Base-by-base conservation (phyloP, 179 eudicot genomes). In the Spinacia oleracea region DNA sequence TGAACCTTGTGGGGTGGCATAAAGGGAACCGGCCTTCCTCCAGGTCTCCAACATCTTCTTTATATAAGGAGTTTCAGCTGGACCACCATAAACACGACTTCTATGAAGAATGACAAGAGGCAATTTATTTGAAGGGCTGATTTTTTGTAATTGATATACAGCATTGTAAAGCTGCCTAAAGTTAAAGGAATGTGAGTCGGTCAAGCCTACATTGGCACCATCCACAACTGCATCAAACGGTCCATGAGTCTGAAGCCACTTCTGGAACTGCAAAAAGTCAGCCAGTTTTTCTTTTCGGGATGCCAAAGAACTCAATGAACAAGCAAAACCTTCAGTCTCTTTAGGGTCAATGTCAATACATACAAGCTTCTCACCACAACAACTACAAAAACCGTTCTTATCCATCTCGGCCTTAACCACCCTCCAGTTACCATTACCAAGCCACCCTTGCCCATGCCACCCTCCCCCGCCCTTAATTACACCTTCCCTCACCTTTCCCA, bases 401-500 rank as follows among this genome's bases (percentile, higher is more conserved):
- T 90, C 86, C 84, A 96, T 87, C 75, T 80, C 85, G 2, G 97
- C 87, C 86, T 89, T 89, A 46, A 74, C 83, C 31, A 93, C 93
- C 63, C 74, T 86, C 98, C 98, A 96, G 46, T 88, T 83, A 78
- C 98, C 98, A 60, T 75, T 90, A 62, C 98, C 98, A 67, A 96
- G 85, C 99, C 99, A 96, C 74, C 99, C 99, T 83, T 90, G 90
- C 25, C 97, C 98, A 67, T 96, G 98, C 95, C 98, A 96, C 55
- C 99, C 98, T 25, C 99, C 99, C 25, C 99, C 99, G 43, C 97
- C 93, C 75, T 82, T 90, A 71, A 83, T 60, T 68, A 88, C 84
- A 77, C 93, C 98, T 81, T 86, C 91, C 87, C 79, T 91, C 73
- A 96, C 96, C 80, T 83, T 91, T 4, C 20, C 73, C 53, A 76